A percentile compares a stretch with the other conserved stretches of the same genome.
phyloP scores from a whole-genome alignment of 2,329 filamentous ascomycete species.

The Blumeria hordei region DNA sequence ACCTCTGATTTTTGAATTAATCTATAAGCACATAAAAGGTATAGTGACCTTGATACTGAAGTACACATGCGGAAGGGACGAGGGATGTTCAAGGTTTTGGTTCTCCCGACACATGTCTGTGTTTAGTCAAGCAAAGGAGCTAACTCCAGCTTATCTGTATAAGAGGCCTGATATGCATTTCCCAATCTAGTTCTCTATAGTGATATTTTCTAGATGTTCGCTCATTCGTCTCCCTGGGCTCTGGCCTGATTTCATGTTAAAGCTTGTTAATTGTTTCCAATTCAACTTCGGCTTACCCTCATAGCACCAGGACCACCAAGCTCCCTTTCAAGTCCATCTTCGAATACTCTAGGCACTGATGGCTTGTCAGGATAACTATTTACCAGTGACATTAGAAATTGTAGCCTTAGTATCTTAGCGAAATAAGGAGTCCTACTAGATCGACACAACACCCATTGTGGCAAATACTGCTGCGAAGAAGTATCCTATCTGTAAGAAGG shows the following conservation, averaged over 20 bases:
- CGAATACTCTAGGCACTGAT: conserved; percentile 44
- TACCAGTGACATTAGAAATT: not conserved
- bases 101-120: no score
- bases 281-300: conserved; percentile 27
- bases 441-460: conserved; percentile 41
- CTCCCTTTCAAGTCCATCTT: conserved; percentile 48
- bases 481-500: conserved; percentile 37
- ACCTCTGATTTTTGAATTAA: no score
- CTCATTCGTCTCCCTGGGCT: conserved; percentile 24
- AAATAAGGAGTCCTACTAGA: conserved; percentile 19
- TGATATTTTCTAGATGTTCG: not conserved
- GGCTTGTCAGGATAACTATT: conserved; percentile 37
- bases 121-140: no score
- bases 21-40: no score
- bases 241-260: conserved; percentile 22
- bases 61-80: not conserved
- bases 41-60: no score
- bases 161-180: not conserved
- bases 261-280: not conserved
- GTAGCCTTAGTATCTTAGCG: no score
- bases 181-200: not conserved
- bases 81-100: not conserved
- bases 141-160: not conserved
- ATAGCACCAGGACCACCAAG: conserved; percentile 39
- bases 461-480: conserved; percentile 41